phyloP scores from a whole-genome alignment of 2,329 filamentous ascomycete species.

The Aspergillus fijiensis region DNA sequence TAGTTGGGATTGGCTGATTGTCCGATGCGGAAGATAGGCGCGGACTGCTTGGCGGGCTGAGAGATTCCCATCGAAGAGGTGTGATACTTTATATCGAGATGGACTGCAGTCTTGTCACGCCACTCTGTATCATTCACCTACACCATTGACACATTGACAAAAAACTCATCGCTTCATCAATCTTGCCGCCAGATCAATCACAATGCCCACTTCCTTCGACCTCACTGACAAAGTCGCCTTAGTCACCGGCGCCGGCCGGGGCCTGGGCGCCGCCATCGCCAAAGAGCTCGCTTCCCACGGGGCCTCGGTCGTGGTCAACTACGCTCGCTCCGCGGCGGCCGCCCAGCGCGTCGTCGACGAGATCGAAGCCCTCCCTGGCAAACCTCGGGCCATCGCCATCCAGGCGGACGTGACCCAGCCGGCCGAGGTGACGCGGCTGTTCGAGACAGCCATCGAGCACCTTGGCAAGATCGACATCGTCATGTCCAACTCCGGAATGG shows the following conservation, averaged over 20 bases:
- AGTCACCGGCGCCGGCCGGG: constrained; percentile 36
- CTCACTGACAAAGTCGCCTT: constrained; percentile 35
- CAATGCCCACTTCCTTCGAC: too few relatives aligned
- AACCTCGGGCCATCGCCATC: constrained; percentile 62
- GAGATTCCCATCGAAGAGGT: too few relatives aligned
- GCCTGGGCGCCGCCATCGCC: constrained; percentile 42
- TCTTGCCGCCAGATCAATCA: too few relatives aligned
- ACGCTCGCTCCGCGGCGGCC: constrained; percentile 8
- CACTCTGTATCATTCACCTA: too few relatives aligned
- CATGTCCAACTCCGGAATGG: constrained; percentile 36
- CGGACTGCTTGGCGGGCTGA: too few relatives aligned
- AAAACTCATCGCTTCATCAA: too few relatives aligned
- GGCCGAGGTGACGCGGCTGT: constrained; percentile 61
- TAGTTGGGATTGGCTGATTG: too few relatives aligned
- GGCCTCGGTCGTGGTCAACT: constrained; percentile 42
- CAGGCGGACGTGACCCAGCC: constrained; percentile 68
- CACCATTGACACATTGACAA: too few relatives aligned
- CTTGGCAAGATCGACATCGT: constrained; percentile 70
- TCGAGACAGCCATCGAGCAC: constrained; percentile 61
- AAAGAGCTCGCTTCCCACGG: constrained; percentile 42
- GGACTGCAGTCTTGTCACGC: too few relatives aligned
- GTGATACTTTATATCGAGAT: too few relatives aligned
- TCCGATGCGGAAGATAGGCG: too few relatives aligned
- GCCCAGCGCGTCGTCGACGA: too few relatives aligned
- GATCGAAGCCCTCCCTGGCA: constrained; percentile 60